phyloP scores from a whole-genome alignment of 805 yeast species.

The Zygosaccharomyces lentus region DNA sequence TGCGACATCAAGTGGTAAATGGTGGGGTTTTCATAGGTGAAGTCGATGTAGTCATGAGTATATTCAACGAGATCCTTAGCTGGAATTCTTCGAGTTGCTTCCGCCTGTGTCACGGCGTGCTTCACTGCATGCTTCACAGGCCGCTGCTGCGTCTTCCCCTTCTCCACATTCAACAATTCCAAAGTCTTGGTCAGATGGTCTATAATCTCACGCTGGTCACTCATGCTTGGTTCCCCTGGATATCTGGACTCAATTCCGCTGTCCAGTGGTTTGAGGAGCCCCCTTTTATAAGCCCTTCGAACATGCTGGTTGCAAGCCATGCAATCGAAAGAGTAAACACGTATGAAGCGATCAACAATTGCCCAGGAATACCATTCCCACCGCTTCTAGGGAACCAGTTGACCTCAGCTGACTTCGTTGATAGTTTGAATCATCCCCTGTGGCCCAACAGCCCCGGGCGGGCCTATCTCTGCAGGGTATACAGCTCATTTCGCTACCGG shows the following conservation, averaged over 20 bases:
- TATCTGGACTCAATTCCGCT: not conserved
- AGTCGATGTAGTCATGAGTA: slow-evolving; percentile 56
- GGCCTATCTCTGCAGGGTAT: not conserved
- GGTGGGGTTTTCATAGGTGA: slow-evolving; percentile 71
- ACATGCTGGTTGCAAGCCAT: slow-evolving; percentile 4
- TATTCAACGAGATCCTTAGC: slow-evolving; percentile 21
- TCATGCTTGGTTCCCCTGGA: slow-evolving; percentile 7
- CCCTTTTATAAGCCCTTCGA: slow-evolving; percentile 4
- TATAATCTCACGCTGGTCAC: slow-evolving; percentile 22
- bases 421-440: not conserved
- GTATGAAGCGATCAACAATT: slow-evolving; percentile 1
- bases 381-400: not conserved
- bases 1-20: slow-evolving; percentile 63
- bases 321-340: not conserved
- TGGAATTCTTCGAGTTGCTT: not conserved
- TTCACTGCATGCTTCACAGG: not conserved
- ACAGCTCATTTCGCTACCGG: not conserved
- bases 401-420: not conserved
- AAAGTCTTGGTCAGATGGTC: slow-evolving; percentile 29
- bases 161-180: slow-evolving; percentile 21
- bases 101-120: not conserved
- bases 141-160: slow-evolving; percentile 3
- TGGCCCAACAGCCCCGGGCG: not conserved
- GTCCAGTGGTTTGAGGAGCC: not conserved
- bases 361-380: not conserved